These are phyloP conservation scores for Phyllostachys edulis DNA, from an alignment of 176 grass and related monocot genomes.

Conservation along the genomic window DNA sequence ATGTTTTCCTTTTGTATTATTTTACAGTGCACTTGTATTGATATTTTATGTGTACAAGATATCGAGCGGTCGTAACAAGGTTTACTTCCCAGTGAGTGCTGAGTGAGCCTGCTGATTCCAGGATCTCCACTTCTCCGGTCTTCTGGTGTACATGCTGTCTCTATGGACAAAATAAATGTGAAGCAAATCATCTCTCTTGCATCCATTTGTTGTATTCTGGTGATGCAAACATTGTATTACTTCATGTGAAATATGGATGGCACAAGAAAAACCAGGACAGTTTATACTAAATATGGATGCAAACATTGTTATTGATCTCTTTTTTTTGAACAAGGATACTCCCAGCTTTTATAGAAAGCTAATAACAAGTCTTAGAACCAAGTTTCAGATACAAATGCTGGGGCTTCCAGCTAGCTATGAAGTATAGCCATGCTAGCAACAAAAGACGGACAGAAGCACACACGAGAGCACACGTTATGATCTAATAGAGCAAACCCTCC, in stretches of 20 bases:
- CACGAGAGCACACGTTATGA: too few relatives aligned
- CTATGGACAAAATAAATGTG: not conserved
- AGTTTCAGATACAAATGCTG: too few relatives aligned
- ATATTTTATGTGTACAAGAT: constrained; percentile 87
- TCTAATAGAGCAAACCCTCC: too few relatives aligned
- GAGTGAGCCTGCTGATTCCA: constrained; percentile 26
- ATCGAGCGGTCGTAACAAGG: constrained; percentile 51
- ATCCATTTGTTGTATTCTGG: not conserved
- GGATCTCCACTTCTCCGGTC: not conserved
- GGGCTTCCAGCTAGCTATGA: too few relatives aligned
- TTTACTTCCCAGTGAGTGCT: constrained; percentile 35
- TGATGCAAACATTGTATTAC: not conserved
- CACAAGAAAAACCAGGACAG: not conserved
- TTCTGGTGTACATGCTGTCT: constrained; percentile 18
- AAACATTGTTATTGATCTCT: not conserved
- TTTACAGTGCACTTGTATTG: constrained; percentile 68
- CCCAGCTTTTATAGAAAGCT: too few relatives aligned
- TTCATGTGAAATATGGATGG: not conserved
- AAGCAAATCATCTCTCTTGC: not conserved
- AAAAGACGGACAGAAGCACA: too few relatives aligned
- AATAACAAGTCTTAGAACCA: too few relatives aligned
- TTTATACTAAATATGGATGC: not conserved
- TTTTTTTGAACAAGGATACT: too few relatives aligned
- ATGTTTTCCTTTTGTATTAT: not conserved
- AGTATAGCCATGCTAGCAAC: too few relatives aligned